These are phyloP conservation scores for Escovopsis sp. DNA, from an alignment of 2,329 filamentous ascomycete species.

Conservation along the genomic window DNA sequence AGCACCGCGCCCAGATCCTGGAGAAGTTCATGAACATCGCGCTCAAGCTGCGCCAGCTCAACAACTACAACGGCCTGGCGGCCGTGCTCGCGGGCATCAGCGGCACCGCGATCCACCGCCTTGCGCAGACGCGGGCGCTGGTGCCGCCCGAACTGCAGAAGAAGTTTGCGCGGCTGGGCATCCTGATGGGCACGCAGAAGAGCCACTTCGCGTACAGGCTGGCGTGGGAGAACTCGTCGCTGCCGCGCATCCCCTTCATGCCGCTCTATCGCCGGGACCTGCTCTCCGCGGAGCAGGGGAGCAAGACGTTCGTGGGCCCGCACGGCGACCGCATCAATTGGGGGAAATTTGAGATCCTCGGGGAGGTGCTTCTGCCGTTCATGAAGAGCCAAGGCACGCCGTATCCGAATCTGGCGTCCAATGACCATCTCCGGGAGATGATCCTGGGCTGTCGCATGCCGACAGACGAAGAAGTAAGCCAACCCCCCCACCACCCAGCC, in stretches of 20 bases:
- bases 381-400: slow-evolving; percentile 82
- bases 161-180: slow-evolving; percentile 73
- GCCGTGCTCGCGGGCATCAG: slow-evolving; percentile 88
- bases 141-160: slow-evolving; percentile 59
- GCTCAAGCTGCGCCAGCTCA: slow-evolving; percentile 68
- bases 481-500: neutral
- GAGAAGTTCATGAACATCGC: slow-evolving; percentile 95
- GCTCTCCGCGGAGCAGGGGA: slow-evolving; percentile 83
- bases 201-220: slow-evolving; percentile 91
- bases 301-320: slow-evolving; percentile 69
- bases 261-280: slow-evolving; percentile 81
- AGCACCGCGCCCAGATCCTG: slow-evolving; percentile 78
- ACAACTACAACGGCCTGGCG: slow-evolving; percentile 96
- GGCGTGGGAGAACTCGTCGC: slow-evolving; percentile 88
- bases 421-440: slow-evolving; percentile 56
- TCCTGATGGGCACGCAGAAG: slow-evolving; percentile 86
- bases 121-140: slow-evolving; percentile 63
- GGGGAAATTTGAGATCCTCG: slow-evolving; percentile 95
- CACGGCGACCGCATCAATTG: slow-evolving; percentile 73
- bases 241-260: slow-evolving; percentile 84
- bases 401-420: slow-evolving; percentile 56
- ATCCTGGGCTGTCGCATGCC: slow-evolving; percentile 70
- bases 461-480: slow-evolving; percentile 72
- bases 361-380: slow-evolving; percentile 76
- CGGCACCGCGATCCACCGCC: slow-evolving; percentile 68